A percentile compares a stretch with the other conserved stretches of the same genome.
Conservation (phyloP, 2,329 filamentous ascomycete species). For the Scopulariopsis brevicaulis region DNA sequence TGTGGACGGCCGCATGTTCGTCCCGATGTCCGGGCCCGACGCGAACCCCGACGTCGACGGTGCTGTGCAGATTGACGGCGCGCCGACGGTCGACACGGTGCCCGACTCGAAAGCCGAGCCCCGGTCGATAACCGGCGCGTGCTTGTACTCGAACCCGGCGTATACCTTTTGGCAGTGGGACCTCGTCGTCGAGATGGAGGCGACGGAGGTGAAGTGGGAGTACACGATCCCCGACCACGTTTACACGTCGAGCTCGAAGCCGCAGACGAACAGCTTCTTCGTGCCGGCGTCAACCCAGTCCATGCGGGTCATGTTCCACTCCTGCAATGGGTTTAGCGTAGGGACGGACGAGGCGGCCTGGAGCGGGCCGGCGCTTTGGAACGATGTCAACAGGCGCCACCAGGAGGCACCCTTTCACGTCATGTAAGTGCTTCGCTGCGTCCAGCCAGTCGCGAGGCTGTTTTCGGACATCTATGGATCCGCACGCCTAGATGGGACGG, state of each 20-base stretch:
- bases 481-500: not conserved
- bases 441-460: not conserved
- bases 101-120: not conserved
- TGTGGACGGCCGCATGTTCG: constrained; percentile 4
- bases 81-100: constrained; percentile 1
- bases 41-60: constrained; percentile 5
- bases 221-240: constrained; percentile 61
- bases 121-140: constrained; percentile 32
- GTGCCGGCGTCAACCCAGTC: constrained; percentile 72
- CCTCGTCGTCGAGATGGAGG: constrained; percentile 63
- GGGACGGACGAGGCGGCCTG: constrained; percentile 77
- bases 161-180: constrained; percentile 93
- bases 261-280: constrained; percentile 62
- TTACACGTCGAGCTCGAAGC: constrained; percentile 45
- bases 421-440: constrained; percentile 40
- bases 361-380: constrained; percentile 89
- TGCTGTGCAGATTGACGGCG: constrained; percentile 3
- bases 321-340: constrained; percentile 91
- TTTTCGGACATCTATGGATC: not conserved
- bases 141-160: constrained; percentile 53
- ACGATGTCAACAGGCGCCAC: constrained; percentile 80
- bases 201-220: constrained; percentile 62
- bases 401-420: constrained; percentile 79
- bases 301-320: constrained; percentile 99
- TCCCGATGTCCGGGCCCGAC: constrained; percentile 6